A percentile compares a stretch with the other conserved stretches of the same genome.
Evolutionary conservation across 345 rosid genomes (phyloP).

Genomic region (Salix purpurea): DNA sequence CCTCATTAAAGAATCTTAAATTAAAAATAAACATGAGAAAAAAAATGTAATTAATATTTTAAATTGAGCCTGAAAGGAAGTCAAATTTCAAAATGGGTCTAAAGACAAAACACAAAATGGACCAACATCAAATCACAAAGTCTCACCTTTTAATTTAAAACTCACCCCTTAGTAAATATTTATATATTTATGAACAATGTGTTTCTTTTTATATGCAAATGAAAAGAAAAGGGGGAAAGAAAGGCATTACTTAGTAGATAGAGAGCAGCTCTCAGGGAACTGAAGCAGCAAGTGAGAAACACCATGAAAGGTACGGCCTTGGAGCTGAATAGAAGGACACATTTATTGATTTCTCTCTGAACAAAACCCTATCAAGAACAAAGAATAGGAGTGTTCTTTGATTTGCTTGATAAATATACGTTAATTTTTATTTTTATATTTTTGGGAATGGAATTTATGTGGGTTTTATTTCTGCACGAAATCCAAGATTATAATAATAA

Average conservation of each 20-base stretch:
- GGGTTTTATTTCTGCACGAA: not conserved
- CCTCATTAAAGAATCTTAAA: not conserved
- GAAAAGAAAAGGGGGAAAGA: not conserved
- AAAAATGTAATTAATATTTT: not conserved
- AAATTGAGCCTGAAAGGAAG: not conserved
- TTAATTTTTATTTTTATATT: too few relatives aligned
- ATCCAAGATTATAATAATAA: not conserved
- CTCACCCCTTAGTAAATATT: not conserved
- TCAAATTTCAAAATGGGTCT: not conserved
- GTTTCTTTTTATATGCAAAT: not conserved
- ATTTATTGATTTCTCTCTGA: not conserved
- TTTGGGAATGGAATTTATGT: too few relatives aligned
- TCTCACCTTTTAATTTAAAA: not conserved
- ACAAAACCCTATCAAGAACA: not conserved
- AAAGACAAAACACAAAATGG: not conserved
- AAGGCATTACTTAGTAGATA: constrained; percentile 3
- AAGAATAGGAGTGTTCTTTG: too few relatives aligned
- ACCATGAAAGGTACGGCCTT: not conserved
- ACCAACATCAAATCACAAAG: not conserved
- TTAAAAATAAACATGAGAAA: not conserved
- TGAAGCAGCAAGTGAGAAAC: not conserved
- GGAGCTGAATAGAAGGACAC: constrained; percentile 1
- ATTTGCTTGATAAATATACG: too few relatives aligned
- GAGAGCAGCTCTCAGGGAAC: not conserved
- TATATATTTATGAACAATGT: not conserved